Percentiles rank a stretch among this genome's conserved stretches.
Conservation (phyloP, 805 yeast genomes). For the Nakazawaea laoshanensis region DNA sequence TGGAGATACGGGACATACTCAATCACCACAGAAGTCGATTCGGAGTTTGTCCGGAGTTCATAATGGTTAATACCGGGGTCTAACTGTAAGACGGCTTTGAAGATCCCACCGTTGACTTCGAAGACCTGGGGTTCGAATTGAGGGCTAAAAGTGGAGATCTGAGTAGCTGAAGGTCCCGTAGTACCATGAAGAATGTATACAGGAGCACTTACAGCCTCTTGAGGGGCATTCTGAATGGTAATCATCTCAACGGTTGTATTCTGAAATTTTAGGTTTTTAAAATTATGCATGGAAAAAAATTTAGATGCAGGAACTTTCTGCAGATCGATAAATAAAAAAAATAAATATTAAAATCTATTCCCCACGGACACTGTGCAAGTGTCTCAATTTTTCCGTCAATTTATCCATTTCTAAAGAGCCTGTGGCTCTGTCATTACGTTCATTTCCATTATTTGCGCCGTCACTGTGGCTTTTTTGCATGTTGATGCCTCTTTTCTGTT, state of each 20-base stretch:
- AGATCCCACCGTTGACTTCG: slow-evolving; percentile 62
- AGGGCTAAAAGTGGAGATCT: neutral
- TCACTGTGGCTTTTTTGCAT: neutral
- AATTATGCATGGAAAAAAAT: too few relatives aligned
- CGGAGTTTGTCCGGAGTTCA: slow-evolving; percentile 8
- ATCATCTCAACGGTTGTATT: too few relatives aligned
- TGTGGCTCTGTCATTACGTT: neutral
- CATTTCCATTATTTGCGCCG: neutral
- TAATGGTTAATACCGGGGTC: slow-evolving; percentile 65
- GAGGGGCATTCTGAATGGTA: slow-evolving; percentile 23
- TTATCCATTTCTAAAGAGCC: slow-evolving; percentile 9
- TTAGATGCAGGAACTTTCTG: neutral
- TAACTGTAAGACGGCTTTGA: slow-evolving; percentile 69
- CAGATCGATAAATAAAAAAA: neutral
- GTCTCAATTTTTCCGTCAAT: slow-evolving; percentile 9
- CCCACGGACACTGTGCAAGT: slow-evolving; percentile 3
- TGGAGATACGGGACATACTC: slow-evolving; percentile 47
- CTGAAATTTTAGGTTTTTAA: too few relatives aligned
- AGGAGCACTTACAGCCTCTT: slow-evolving; percentile 35
- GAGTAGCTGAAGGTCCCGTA: slow-evolving; percentile 15
- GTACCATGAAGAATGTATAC: slow-evolving; percentile 42
- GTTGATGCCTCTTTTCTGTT: slow-evolving; percentile 4
- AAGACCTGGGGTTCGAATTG: slow-evolving; percentile 36
- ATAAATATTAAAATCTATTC: neutral
- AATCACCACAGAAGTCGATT: slow-evolving; percentile 18